Base-by-base conservation (phyloP, 169 alveolate species). In the Plasmodium gallinaceum region DNA sequence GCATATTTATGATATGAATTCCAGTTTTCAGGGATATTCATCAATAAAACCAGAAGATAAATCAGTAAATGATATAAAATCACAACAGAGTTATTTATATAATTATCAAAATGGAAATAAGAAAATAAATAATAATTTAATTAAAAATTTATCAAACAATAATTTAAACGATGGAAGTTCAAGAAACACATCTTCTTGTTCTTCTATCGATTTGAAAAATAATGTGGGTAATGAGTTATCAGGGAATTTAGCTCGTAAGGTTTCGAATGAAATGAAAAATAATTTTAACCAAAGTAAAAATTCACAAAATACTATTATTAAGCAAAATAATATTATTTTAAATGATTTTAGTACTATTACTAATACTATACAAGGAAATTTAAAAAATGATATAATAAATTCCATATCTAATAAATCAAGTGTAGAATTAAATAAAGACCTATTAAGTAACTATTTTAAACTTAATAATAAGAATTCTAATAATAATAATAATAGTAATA, bases 401-500 rank as follows among this genome's bases (percentile, higher is more conserved):
- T 10, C 46, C 0, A 54, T 74, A 22, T 45, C 71, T 32, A 60
- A 52, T 16, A 42, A 69, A 51, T 20, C 88, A 10, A 70, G 69
- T 42, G 16, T 26, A 2, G 88, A 87, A 10, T 51, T 74, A 66
- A 68, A 70, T 42, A 58, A 87, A 46, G 74, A 87, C 48, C 5
- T 66, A 7, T 7, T 74, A 52, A 68, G 69, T 70, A 87, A 70
- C 58, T 74, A 69, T 69, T 74, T 64, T 64, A 57, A 69, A 39
- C 10, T 52, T 26, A 68, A 87, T 87, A 54, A 70, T 32, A 87
- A 54, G 43, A 48, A n/a, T 46, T 16, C 66, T 9, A 60, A 60
- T 24, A 60, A 16, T 60, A 16, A 60, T 7, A 66, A 43, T 45
- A 69, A 22, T 16, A 5, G 22, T 16, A 12, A 9, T 42, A 51